Evolutionary conservation across 306 rosid genomes (phyloP), one percentile per base, ranked within the genome.

Genomic region (Lathyrus aphaca): DNA sequence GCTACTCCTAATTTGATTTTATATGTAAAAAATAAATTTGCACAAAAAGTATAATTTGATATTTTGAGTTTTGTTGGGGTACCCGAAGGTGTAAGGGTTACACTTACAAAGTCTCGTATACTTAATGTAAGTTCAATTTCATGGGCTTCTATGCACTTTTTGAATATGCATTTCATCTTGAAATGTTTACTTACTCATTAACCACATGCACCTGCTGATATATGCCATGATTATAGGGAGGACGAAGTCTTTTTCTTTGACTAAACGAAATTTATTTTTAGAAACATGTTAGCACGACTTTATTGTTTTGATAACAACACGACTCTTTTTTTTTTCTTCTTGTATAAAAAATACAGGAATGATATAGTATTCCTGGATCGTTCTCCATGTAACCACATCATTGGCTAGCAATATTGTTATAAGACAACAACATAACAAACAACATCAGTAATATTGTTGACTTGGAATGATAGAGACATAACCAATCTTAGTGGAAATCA

Each of bases 401-500:
- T 53, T 53, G 59, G 59, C 30, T 53, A 53, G 35, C 59, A 53
- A 53, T 56, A 57, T 45, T 61, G 56, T 70, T 30, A 19, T 4
- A 0, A 17, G 51, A 8, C 43, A 42, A 32, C 35, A 35, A 25
- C 2, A 8, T 8, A 30, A 10, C 18, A 55, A 55, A 55, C 17
- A 56, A 56, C 18, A 29, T 56, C 39, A 38, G 61, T 39, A 74
- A 61, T 54, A 60, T n/a, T 71, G 38, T 71, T 61, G 83, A 79
- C 71, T 74, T 46, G 12, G 25, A 78, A 45, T 69, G 71, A 71
- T 27, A 73, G 69, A 64, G 27, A 57, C 74, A 30, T 63, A 42
- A 74, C 13, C 62, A 0, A 55, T 62, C 68, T 81, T 83, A 80
- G 88, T 83, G 90, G 81, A 32, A 44, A 21, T 84, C 95, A 89